Evolutionary conservation across 2,329 filamentous ascomycete species (phyloP), one percentile per base, ranked within the genome.

Genomic region (Trichoderma afroharzianum): DNA sequence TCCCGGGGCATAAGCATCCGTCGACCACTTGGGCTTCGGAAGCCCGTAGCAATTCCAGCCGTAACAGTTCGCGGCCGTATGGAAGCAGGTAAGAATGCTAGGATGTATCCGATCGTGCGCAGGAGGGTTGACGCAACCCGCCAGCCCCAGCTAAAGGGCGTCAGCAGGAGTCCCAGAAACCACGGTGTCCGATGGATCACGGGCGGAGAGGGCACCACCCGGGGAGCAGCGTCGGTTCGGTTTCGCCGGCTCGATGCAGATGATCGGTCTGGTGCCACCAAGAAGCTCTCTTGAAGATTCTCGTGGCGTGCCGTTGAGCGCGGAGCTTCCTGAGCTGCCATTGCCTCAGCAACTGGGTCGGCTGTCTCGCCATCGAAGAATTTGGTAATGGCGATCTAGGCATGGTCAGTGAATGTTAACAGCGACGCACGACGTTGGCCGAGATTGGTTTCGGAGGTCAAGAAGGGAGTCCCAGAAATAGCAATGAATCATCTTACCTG

Each of bases 361-460:
- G 94, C 88, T 4, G 92, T 92, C 83, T 98, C 96, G 76, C 96
- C 96, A 78, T 99, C 96, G 80, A 98, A 99, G 88, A 98, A 98
- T 79, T 97, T 97, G 75, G 96, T 90, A 74, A 99, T 95, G 71
- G 96, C 95, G 77, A 98, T 97, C 91, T 98, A 79, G 5, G 71
- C 15, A 24, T 43, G 4, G 33, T 11, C 1, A 15, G 14, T 3
- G 6, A 6, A 6, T 28, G 57, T 62, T 28, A 69, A 58, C 28
- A 28, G 36, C 9, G 9, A 14, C 12, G 18, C 15, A 33, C 2
- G 24, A 24, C 15, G 6, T 50, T 6, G 5, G 4, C 39, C 43
- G 4, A n/a, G 15, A 43, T 43, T 18, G 15, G 4, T 32, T 7
- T 15, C 2, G 33, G 28, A 6, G 57, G 8, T 61, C 58, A 18